phyloP scores from a whole-genome alignment of 2,329 filamentous ascomycete species.

The Pseudopyricularia cyperi region DNA sequence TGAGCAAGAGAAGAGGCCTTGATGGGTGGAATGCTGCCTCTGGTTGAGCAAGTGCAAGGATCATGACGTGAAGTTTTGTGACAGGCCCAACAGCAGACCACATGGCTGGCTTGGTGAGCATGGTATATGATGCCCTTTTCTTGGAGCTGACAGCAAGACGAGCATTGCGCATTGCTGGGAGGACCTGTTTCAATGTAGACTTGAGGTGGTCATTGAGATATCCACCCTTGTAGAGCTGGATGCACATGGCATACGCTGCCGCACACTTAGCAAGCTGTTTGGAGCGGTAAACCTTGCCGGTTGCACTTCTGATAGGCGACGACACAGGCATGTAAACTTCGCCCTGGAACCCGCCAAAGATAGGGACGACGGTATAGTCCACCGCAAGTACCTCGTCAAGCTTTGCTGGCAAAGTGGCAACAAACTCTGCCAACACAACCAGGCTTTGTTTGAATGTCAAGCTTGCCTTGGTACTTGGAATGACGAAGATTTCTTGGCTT shows the following conservation, averaged over 20 bases:
- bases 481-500: conserved; percentile 39
- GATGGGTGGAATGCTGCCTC: conserved; percentile 44
- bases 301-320: conserved; percentile 55
- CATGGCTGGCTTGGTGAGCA: conserved; percentile 64
- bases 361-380: conserved; percentile 48
- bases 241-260: conserved; percentile 74
- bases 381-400: conserved; percentile 21
- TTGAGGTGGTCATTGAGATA: conserved; percentile 64
- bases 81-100: conserved; percentile 48
- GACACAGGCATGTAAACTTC: conserved; percentile 67
- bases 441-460: conserved; percentile 68
- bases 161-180: conserved; percentile 80
- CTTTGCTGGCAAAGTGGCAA: conserved; percentile 48
- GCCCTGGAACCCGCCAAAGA: conserved; percentile 52
- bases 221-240: conserved; percentile 50
- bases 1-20: conserved; percentile 57
- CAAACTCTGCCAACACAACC: conserved; percentile 59
- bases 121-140: conserved; percentile 59
- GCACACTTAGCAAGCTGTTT: conserved; percentile 78
- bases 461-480: conserved; percentile 58
- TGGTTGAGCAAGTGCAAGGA: conserved; percentile 45
- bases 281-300: conserved; percentile 49
- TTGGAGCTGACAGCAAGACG: conserved; percentile 69
- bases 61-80: conserved; percentile 42
- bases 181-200: conserved; percentile 55